phyloP scores from a whole-genome alignment of 129 eudicot species.

The Artemisia annua region DNA sequence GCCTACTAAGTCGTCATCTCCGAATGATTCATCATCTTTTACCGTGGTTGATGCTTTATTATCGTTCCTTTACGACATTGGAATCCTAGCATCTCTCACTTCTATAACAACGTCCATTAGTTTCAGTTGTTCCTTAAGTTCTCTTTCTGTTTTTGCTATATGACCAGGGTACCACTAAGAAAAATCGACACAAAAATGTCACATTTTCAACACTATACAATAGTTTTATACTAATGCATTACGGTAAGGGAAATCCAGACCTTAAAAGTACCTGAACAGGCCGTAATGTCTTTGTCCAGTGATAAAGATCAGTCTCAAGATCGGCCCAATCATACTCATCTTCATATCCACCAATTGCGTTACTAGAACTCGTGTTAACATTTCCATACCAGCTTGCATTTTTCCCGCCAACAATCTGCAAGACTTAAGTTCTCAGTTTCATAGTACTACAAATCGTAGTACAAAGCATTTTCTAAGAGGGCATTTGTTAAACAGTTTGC shows the following conservation, averaged over 20 bases:
- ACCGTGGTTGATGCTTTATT: no score
- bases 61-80: no score
- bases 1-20: no score
- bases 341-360: conserved; percentile 24
- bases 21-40: no score
- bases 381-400: conserved; percentile 45
- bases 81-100: conserved; percentile 98
- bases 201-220: background rate
- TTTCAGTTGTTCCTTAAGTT: conserved; percentile 83
- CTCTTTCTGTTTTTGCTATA: conserved; percentile 94
- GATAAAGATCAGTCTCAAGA: conserved; percentile 68
- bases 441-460: no score
- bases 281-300: conserved; percentile 82
- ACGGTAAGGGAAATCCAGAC: conserved; percentile 14
- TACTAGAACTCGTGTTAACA: conserved; percentile 35
- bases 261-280: conserved; percentile 81
- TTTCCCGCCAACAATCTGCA: conserved; percentile 83
- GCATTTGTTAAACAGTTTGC: background rate
- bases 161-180: conserved; percentile 97
- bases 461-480: no score
- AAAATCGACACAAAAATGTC: background rate
- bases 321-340: conserved; percentile 66
- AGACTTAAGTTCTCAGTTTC: background rate
- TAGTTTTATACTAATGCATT: background rate
- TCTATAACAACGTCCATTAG: conserved; percentile 96